Evolutionary conservation across 164 flowering plant species (phyloP).

Genomic region (Aristolochia californica): DNA sequence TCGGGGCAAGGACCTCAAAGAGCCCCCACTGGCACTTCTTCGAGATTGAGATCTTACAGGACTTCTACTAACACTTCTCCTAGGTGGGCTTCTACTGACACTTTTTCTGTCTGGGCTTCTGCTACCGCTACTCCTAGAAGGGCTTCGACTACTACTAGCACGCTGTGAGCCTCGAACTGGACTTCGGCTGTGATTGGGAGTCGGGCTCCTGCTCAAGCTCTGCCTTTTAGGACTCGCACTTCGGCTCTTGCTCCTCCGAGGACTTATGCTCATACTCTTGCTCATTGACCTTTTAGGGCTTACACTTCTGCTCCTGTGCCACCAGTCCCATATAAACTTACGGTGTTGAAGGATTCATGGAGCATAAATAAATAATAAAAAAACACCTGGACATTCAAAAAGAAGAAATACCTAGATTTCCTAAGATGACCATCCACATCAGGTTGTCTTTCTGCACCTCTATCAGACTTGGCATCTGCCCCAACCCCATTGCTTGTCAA

Average conservation of each 20-base stretch:
- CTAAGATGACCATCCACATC: conserved; percentile 65
- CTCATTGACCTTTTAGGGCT: conserved; percentile 64
- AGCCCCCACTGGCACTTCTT: too few species aligned
- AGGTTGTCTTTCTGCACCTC: conserved; percentile 53
- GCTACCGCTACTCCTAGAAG: conserved; percentile 25
- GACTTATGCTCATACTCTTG: conserved; percentile 82
- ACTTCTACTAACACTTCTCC: conserved; percentile 39
- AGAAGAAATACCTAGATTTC: conserved; percentile 68
- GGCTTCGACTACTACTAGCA: conserved; percentile 33
- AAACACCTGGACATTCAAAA: conserved; percentile 10
- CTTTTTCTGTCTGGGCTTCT: conserved; percentile 41
- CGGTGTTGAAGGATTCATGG: background rate
- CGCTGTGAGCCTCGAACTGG: conserved; percentile 41
- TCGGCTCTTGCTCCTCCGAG: conserved; percentile 65
- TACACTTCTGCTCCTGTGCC: conserved; percentile 74
- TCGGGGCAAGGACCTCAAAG: conserved; percentile 25
- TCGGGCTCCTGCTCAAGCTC: conserved; percentile 39
- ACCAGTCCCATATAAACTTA: conserved; percentile 17
- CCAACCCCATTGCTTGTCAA: conserved; percentile 48
- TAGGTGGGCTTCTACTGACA: conserved; percentile 35
- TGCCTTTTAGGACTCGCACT: conserved; percentile 30
- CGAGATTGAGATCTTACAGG: conserved; percentile 27
- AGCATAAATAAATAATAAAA: background rate
- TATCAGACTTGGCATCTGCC: conserved; percentile 33
- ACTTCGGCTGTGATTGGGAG: conserved; percentile 40